These are phyloP conservation scores for Hura crepitans DNA, from an alignment of 441 rosid species.

Conservation along the genomic window DNA sequence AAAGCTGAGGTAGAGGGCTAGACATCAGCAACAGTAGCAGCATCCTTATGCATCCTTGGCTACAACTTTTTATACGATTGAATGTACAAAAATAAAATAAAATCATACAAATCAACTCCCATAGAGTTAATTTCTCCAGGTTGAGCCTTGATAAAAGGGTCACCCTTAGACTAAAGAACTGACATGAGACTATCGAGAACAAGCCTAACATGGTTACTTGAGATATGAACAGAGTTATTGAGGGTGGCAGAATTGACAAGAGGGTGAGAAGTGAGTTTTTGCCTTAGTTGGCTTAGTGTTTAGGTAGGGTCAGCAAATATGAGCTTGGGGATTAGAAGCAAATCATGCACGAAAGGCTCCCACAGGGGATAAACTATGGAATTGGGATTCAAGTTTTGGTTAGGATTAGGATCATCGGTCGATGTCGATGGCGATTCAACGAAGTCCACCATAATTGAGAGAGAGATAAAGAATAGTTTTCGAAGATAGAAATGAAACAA, in stretches of 20 bases:
- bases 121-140: slow-evolving; percentile 54
- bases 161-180: slow-evolving; percentile 70
- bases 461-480: slow-evolving; percentile 21
- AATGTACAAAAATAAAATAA: slow-evolving; percentile 75
- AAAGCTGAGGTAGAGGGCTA: slow-evolving; percentile 99
- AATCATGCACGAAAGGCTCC: slow-evolving; percentile 91
- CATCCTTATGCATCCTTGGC: slow-evolving; percentile 88
- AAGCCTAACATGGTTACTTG: slow-evolving; percentile 74
- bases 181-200: slow-evolving; percentile 79
- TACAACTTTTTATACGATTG: slow-evolving; percentile 88
- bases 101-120: slow-evolving; percentile 82
- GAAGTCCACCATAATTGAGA: slow-evolving; percentile 52
- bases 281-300: slow-evolving; percentile 64
- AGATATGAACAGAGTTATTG: slow-evolving; percentile 85
- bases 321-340: slow-evolving; percentile 88
- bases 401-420: slow-evolving; percentile 20
- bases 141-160: slow-evolving; percentile 54
- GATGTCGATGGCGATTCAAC: slow-evolving; percentile 50
- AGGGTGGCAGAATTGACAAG: slow-evolving; percentile 64
- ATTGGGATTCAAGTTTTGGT: slow-evolving; percentile 34
- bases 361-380: slow-evolving; percentile 69
- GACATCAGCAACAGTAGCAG: slow-evolving; percentile 91
- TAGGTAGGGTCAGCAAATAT: slow-evolving; percentile 80
- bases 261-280: slow-evolving; percentile 43
- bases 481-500: slow-evolving; percentile 13